Evolutionary conservation across 2,329 filamentous ascomycete species (phyloP).

Genomic region (Immersiporthe knoxdaviesiana): DNA sequence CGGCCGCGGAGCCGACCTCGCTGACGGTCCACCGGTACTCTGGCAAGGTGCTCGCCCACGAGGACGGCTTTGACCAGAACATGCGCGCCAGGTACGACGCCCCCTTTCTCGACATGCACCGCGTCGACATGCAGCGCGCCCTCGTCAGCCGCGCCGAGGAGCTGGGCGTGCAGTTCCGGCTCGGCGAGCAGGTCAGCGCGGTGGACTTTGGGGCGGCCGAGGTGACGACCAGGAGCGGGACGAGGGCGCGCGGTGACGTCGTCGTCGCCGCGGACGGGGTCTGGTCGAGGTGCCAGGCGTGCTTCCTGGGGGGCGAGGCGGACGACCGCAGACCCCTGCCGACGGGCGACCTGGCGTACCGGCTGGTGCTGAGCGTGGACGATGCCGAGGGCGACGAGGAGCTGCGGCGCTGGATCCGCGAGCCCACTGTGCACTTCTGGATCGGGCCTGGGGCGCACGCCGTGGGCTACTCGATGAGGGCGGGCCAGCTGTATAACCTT

Average conservation of each 20-base stretch:
- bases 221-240: conserved; percentile 45
- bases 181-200: conserved; percentile 50
- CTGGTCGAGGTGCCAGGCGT: conserved; percentile 60
- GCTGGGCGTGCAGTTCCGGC: conserved; percentile 54
- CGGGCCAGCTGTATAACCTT: conserved; percentile 65
- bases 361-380: conserved; percentile 58
- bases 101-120: conserved; percentile 51
- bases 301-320: conserved; percentile 43
- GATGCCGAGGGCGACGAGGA: conserved; percentile 53
- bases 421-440: conserved; percentile 63
- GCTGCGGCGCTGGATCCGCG: conserved; percentile 55
- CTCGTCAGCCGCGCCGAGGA: conserved; percentile 55
- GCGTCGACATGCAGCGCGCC: conserved; percentile 62
- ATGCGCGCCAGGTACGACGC: conserved; percentile 35
- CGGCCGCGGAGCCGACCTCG: conserved; percentile 33
- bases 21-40: conserved; percentile 38
- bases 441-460: conserved; percentile 64
- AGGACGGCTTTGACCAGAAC: conserved; percentile 34
- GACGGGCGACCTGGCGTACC: conserved; percentile 68
- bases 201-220: conserved; percentile 53
- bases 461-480: conserved; percentile 64
- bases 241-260: conserved; percentile 52
- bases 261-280: conserved; percentile 67
- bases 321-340: conserved; percentile 53
- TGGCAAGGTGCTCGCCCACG: conserved; percentile 37